Conservation (phyloP, 257 asterid genomes). For the Linderniella brevidens region DNA sequence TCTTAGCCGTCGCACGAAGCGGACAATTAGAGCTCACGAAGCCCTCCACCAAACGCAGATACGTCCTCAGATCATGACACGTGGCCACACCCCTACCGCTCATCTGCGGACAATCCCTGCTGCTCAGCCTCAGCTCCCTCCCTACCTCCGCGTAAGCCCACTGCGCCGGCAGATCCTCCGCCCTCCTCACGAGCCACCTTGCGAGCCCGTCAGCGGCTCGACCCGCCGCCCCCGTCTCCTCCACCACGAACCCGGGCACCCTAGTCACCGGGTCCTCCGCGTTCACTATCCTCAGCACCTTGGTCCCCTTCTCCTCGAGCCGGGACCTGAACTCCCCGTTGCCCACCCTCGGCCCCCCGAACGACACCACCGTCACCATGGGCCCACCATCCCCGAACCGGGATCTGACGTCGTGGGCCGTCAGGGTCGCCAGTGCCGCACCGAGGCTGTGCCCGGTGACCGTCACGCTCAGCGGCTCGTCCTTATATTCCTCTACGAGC, state of each 20-base stretch:
- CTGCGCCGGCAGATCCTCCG: slow-evolving; percentile 23
- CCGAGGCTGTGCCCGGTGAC: slow-evolving; percentile 93
- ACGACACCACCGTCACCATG: slow-evolving; percentile 65
- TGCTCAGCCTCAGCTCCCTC: slow-evolving; percentile 52
- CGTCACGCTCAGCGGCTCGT: slow-evolving; percentile 65
- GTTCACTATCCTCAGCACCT: slow-evolving; percentile 59
- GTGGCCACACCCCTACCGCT: slow-evolving; percentile 32
- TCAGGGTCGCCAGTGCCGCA: slow-evolving; percentile 70
- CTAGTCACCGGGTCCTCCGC: slow-evolving; percentile 62
- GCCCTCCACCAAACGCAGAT: slow-evolving; percentile 47
- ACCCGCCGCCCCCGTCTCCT: slow-evolving; percentile 11
- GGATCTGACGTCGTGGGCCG: slow-evolving; percentile 61
- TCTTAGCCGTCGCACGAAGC: slow-evolving; percentile 41
- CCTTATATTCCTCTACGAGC: slow-evolving; percentile 27
- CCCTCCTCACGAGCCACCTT: not conserved
- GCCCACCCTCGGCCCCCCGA: slow-evolving; percentile 84
- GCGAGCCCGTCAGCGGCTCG: not conserved
- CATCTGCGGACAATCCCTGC: slow-evolving; percentile 38
- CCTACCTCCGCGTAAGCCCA: slow-evolving; percentile 89
- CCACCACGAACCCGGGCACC: slow-evolving; percentile 62
- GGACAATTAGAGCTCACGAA: slow-evolving; percentile 55
- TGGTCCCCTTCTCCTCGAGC: slow-evolving; percentile 41
- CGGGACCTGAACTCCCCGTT: slow-evolving; percentile 38
- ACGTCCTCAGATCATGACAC: slow-evolving; percentile 82
- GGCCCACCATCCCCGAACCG: slow-evolving; percentile 27